A percentile compares a stretch with the other conserved stretches of the same genome.
Evolutionary conservation across 1,139 yeast genomes (phyloP).

Genomic region (Diutina mesorugosa): DNA sequence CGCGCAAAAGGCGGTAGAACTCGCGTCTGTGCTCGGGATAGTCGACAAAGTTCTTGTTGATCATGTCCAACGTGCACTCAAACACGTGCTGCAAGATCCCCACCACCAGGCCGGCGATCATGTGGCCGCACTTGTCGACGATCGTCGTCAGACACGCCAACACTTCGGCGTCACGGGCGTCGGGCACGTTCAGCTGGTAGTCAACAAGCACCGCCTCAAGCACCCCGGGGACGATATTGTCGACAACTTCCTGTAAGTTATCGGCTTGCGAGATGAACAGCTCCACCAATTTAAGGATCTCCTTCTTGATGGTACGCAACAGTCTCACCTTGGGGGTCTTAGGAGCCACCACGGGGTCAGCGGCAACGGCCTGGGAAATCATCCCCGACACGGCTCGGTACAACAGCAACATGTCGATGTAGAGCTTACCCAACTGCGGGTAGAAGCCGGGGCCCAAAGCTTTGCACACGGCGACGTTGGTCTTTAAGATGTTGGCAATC

Average conservation of each 20-base stretch:
- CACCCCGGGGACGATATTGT: conserved; percentile 73
- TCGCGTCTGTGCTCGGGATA: conserved; percentile 97
- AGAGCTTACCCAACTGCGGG: conserved; percentile 77
- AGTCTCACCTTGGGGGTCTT: conserved; percentile 94
- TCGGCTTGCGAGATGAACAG: conserved; percentile 81
- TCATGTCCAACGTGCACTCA: conserved; percentile 91
- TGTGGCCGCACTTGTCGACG: conserved; percentile 72
- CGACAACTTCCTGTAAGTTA: conserved; percentile 74
- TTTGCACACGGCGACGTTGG: conserved; percentile 88
- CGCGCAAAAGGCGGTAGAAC: conserved; percentile 79
- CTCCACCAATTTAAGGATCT: conserved; percentile 79
- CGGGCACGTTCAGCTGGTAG: conserved; percentile 80
- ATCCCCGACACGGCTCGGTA: conserved; percentile 85
- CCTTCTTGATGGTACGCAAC: conserved; percentile 91
- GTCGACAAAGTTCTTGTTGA: conserved; percentile 87
- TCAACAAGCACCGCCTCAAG: conserved; percentile 82
- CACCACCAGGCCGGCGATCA: conserved; percentile 86
- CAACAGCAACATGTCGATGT: conserved; percentile 78
- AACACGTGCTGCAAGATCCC: conserved; percentile 81
- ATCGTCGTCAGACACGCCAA: conserved; percentile 88
- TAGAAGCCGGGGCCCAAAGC: conserved; percentile 89
- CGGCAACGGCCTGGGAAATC: conserved; percentile 70
- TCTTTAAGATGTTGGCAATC: conserved; percentile 84
- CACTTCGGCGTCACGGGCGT: conserved; percentile 97
- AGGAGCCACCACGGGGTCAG: conserved; percentile 77